Conservation (phyloP, 2,329 filamentous ascomycete species). For the Alternaria arborescens region DNA sequence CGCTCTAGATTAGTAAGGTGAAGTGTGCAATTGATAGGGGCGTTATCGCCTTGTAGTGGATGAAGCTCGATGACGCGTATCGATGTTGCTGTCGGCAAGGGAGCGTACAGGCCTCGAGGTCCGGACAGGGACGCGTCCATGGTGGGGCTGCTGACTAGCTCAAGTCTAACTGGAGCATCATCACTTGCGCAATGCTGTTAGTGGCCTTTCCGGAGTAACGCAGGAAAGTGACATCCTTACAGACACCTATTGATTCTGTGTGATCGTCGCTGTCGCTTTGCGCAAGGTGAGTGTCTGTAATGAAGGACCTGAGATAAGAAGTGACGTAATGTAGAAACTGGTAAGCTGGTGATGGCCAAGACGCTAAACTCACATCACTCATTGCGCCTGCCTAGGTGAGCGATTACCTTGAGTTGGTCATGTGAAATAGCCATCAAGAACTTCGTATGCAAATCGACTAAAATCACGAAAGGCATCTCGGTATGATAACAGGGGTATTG, state of each 20-base stretch:
- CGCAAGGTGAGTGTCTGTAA: background rate
- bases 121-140: background rate
- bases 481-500: background rate
- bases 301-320: background rate
- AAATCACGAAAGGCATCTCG: no score
- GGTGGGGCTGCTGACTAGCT: background rate
- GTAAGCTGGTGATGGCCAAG: background rate
- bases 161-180: background rate
- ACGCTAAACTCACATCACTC: background rate
- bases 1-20: background rate
- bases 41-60: background rate
- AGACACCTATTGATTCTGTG: background rate
- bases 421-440: no score
- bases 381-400: background rate
- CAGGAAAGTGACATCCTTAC: background rate
- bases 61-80: slow-evolving; percentile 6
- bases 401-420: no score
- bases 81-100: slow-evolving; percentile 6
- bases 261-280: background rate
- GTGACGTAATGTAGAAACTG: background rate
- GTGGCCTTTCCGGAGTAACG: background rate
- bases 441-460: rapidly evolving
- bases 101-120: background rate
- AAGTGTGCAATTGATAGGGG: background rate
- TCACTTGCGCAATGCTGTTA: background rate